Evolutionary conservation across 345 rosid species (phyloP), one percentile per base, ranked within the genome.

Genomic region (Ricinus communis): DNA sequence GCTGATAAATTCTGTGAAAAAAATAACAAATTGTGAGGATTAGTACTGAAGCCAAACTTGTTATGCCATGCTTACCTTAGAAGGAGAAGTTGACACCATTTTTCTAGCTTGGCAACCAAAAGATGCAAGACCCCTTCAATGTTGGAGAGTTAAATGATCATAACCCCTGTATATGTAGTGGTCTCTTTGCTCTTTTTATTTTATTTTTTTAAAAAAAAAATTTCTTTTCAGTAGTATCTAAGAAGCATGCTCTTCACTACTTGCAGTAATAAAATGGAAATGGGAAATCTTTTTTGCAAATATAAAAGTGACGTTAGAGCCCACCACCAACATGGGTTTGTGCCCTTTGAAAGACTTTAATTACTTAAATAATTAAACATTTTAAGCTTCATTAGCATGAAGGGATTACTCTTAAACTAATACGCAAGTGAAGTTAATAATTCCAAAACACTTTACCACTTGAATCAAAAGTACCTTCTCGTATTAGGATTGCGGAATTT

Each of bases 61-160:
- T 10, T 19, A 15, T 51, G 14, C 12, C 14, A 4, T 16, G 21
- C 71, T 60, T 36, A 85, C 93, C 87, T 84, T 86, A 9, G 86
- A 59, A 63, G 83, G 74, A 76, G 93, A 79, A 46, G 87, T 52
- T 56, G 93, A 85, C 65, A 86, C 86, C 98, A 93, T 93, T 46
- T 65, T 55, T 58, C 38, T 22, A 24, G 33, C 56, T 9, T n/a
- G 5, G 25, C 60, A 54, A 59, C 31, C 22, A 31, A 73, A 43
- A 51, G 57, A 28, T n/a, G 38, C 30, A 51, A 52, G 24, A 50
- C 50, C 61, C 47, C 55, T 15, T 70, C 43, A 69, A 31, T 55
- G 61, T 36, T 22, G 10, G 72, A 62, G 75, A 65, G 36, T 64
- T 65, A 15, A 63, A 70, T 28, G 53, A 70, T 57, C 52, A 14